A percentile compares a stretch with the other conserved stretches of the same genome.
These are phyloP conservation scores for Phytophthora sansomeana DNA, from an alignment of 352 stramenopile species.

Conservation along the genomic window DNA sequence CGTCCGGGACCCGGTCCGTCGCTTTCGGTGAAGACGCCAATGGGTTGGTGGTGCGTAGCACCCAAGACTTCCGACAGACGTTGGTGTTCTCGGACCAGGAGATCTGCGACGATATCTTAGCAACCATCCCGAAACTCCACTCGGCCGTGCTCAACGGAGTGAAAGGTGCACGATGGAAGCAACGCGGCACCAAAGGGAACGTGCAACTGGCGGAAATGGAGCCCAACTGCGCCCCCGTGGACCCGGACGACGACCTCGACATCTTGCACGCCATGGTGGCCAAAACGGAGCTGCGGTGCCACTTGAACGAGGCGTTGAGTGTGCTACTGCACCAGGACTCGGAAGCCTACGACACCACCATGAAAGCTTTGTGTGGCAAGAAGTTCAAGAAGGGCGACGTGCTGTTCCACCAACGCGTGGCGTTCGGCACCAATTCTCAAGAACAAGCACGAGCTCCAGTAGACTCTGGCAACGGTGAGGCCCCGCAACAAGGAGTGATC, in stretches of 20 bases:
- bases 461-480: conserved; percentile 10
- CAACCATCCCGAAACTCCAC: conserved; percentile 66
- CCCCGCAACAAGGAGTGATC: conserved; percentile 40
- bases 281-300: conserved; percentile 61
- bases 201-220: conserved; percentile 59
- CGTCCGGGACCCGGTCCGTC: conserved; percentile 27
- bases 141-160: conserved; percentile 46
- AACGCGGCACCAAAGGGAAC: conserved; percentile 37
- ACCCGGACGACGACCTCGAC: conserved; percentile 48
- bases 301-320: conserved; percentile 73
- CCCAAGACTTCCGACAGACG: conserved; percentile 34
- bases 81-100: conserved; percentile 62
- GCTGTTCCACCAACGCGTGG: conserved; percentile 54
- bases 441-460: conserved; percentile 28
- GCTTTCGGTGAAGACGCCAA: conserved; percentile 31
- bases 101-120: conserved; percentile 66
- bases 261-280: conserved; percentile 62
- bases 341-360: conserved; percentile 52
- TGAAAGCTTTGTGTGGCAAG: conserved; percentile 57
- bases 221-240: conserved; percentile 32
- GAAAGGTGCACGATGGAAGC: conserved; percentile 48
- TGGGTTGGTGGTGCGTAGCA: conserved; percentile 36
- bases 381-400: conserved; percentile 59
- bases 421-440: conserved; percentile 30
- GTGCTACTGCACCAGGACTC: conserved; percentile 59